These are phyloP conservation scores for Globisporangium irregulare DNA, from an alignment of 352 stramenopile species.

Conservation along the genomic window DNA sequence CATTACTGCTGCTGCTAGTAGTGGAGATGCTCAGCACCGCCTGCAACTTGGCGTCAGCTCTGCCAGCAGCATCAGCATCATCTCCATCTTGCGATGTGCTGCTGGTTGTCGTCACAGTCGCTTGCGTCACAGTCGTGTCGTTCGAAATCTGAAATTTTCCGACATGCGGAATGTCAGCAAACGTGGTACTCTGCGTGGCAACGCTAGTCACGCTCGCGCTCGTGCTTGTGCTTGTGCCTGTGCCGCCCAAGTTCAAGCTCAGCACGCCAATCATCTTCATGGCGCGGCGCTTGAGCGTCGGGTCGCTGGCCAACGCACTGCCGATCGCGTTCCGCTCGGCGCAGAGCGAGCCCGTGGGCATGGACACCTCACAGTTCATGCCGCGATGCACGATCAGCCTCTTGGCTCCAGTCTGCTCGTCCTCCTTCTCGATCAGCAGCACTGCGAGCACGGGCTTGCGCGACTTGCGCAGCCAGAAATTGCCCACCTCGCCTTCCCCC, in stretches of 20 bases:
- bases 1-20: constrained; percentile 5
- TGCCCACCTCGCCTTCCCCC: constrained; percentile 84
- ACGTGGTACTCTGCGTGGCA: constrained; percentile 8
- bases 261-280: constrained; percentile 96
- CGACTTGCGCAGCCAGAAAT: constrained; percentile 98
- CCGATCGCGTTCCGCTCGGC: constrained; percentile 98
- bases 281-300: constrained; percentile 88
- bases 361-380: constrained; percentile 99
- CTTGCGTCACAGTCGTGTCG: not conserved
- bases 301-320: constrained; percentile 93
- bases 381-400: constrained; percentile 88
- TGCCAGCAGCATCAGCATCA: not conserved
- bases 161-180: constrained; percentile 12
- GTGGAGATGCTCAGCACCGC: constrained; percentile 1
- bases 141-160: constrained; percentile 16
- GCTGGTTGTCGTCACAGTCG: not conserved
- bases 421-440: constrained; percentile 91
- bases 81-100: not conserved
- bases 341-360: constrained; percentile 95
- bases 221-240: constrained; percentile 12
- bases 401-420: constrained; percentile 36
- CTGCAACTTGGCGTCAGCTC: not conserved
- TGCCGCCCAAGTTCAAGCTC: constrained; percentile 62
- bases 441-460: constrained; percentile 97
- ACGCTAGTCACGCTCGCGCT: constrained; percentile 10